Percentiles rank a stretch among this genome's conserved stretches.
Conservation (phyloP, 768 basidiomycete genomes). For the Lactifluus echinatus region DNA sequence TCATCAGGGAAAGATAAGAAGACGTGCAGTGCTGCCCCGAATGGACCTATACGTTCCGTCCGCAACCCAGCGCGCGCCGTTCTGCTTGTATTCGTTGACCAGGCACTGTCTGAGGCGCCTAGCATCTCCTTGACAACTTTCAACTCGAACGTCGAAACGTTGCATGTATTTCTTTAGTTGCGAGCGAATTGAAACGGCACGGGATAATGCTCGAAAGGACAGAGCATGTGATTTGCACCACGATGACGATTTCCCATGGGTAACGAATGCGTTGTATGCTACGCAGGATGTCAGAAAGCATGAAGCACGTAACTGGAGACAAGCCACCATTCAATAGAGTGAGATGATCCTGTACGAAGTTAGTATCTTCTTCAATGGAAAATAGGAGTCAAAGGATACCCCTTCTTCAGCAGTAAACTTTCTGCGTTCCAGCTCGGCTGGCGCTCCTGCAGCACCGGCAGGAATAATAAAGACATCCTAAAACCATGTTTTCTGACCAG, state of each 20-base stretch:
- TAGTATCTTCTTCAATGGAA: background rate
- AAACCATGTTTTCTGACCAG: background rate
- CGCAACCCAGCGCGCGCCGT: conserved; percentile 82
- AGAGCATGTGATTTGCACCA: conserved; percentile 94
- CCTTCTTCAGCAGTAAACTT: conserved; percentile 99
- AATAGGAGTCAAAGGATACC: conserved; percentile 35
- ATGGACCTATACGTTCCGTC: conserved; percentile 93
- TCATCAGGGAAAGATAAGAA: background rate
- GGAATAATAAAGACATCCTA: conserved; percentile 89
- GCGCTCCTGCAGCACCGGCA: conserved; percentile 74
- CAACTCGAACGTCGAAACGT: conserved; percentile 71
- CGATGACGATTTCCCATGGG: conserved; percentile 71
- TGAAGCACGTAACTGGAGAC: background rate
- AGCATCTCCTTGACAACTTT: conserved; percentile 87
- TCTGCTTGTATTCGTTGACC: conserved; percentile 89
- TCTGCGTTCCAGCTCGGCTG: conserved; percentile 85
- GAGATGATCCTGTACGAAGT: conserved; percentile 71
- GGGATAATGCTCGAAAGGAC: conserved; percentile 89
- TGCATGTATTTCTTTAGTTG: conserved; percentile 94
- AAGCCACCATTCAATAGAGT: conserved; percentile 80
- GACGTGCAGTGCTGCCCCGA: conserved; percentile 68
- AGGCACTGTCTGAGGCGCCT: conserved; percentile 79
- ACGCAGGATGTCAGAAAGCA: conserved; percentile 4
- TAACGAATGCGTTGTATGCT: conserved; percentile 92
- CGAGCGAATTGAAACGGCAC: conserved; percentile 89